Conservation (phyloP, 306 rosid species). For the Parietaria judaica region DNA sequence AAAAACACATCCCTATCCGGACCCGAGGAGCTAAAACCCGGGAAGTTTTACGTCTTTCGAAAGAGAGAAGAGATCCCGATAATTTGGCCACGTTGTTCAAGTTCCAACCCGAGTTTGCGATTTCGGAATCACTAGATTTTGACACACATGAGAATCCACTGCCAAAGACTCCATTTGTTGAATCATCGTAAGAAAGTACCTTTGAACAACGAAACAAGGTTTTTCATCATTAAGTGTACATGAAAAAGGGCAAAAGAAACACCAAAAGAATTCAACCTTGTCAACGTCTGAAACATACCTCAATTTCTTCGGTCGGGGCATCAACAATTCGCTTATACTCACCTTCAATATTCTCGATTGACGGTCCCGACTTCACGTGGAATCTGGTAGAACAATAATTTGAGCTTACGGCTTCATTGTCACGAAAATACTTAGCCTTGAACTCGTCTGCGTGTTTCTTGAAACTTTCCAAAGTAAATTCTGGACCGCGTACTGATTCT, state of each 20-base stretch:
- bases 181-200: conserved; percentile 49
- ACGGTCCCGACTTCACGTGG: conserved; percentile 46
- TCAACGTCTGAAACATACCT: conserved; percentile 39
- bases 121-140: conserved; percentile 28
- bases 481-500: conserved; percentile 42
- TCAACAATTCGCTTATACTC: conserved; percentile 64
- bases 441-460: conserved; percentile 69
- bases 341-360: conserved; percentile 70
- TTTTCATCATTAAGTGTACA: conserved; percentile 13
- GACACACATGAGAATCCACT: conserved; percentile 56
- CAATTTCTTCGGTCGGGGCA: conserved; percentile 74
- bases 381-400: conserved; percentile 15
- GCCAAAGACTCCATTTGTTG: conserved; percentile 37
- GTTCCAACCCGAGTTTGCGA: conserved; percentile 70
- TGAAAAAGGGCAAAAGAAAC: conserved; percentile 11
- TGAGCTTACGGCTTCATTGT: conserved; percentile 25
- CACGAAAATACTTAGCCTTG: conserved; percentile 51
- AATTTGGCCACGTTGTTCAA: conserved; percentile 45
- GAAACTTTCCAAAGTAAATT: conserved; percentile 49
- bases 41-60: conserved; percentile 48
- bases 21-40: conserved; percentile 35
- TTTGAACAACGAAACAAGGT: conserved; percentile 30
- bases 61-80: conserved; percentile 73
- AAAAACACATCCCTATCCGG: conserved; percentile 82
- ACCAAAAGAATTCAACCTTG: conserved; percentile 16